Evolutionary conservation across 2,329 filamentous ascomycete species (phyloP).

Genomic region (Talaromyces islandicus): DNA sequence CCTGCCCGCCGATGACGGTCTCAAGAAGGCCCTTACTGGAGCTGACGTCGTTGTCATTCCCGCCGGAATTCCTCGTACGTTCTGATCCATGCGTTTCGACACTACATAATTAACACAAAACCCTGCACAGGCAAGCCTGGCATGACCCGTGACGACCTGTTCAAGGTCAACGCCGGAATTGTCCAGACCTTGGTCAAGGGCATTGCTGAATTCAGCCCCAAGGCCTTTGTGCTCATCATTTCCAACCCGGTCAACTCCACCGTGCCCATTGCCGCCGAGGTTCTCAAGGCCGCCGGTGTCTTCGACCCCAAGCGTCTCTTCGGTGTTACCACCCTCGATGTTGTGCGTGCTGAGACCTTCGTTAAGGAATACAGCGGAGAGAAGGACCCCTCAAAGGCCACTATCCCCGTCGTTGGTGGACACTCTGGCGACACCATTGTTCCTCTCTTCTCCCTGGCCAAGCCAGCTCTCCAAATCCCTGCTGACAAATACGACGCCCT

Average conservation of each 20-base stretch:
- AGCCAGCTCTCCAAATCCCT: conserved; percentile 73
- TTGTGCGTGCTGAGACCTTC: conserved; percentile 97
- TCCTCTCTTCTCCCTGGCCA: conserved; percentile 88
- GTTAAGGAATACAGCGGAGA: conserved; percentile 78
- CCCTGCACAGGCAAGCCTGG: conserved; percentile 76
- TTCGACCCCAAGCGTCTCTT: conserved; percentile 96
- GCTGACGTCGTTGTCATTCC: conserved; percentile 96
- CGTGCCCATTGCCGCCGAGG: conserved; percentile 93
- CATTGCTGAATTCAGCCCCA: conserved; percentile 79
- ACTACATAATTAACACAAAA: conserved; percentile 5
- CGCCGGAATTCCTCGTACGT: conserved; percentile 86
- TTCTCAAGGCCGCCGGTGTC: conserved; percentile 85
- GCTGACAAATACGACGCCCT: conserved; percentile 85
- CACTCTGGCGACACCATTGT: conserved; percentile 99
- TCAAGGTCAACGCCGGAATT: conserved; percentile 99
- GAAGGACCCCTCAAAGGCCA: conserved; percentile 74
- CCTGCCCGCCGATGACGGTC: conserved; percentile 77
- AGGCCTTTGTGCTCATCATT: conserved; percentile 93
- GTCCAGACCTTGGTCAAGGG: conserved; percentile 90
- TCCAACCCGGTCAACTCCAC: conserved; percentile 99
- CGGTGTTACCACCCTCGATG: conserved; percentile 96
- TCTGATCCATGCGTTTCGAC: not conserved
- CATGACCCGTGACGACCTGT: conserved; percentile 98
- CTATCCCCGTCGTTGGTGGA: conserved; percentile 87
- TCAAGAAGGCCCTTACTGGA: conserved; percentile 82